Percentiles rank a stretch among this genome's conserved stretches.
Evolutionary conservation across 208 protist species (phyloP).

Genomic region (Zelonia costaricensis): DNA sequence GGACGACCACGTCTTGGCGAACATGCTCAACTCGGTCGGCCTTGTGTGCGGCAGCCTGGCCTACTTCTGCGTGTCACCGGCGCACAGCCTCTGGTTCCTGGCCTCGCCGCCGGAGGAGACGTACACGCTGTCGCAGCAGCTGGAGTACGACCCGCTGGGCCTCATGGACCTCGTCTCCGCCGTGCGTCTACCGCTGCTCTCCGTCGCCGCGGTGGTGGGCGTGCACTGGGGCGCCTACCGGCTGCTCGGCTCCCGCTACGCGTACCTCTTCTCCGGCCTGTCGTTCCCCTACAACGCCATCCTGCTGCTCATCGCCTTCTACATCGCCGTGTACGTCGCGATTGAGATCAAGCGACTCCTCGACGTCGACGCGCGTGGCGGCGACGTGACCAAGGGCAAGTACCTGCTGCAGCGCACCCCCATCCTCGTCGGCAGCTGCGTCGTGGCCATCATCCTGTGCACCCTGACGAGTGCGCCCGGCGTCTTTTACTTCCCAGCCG

Average conservation of each 20-base stretch:
- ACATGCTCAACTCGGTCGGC: constrained; percentile 65
- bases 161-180: constrained; percentile 43
- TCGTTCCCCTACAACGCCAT: constrained; percentile 68
- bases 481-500: constrained; percentile 51
- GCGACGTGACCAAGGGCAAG: constrained; percentile 33
- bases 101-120: constrained; percentile 10
- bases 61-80: constrained; percentile 65
- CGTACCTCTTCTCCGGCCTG: constrained; percentile 74
- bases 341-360: constrained; percentile 59
- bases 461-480: constrained; percentile 43
- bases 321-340: constrained; percentile 47
- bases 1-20: constrained; percentile 46
- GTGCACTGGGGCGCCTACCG: constrained; percentile 74
- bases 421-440: constrained; percentile 42
- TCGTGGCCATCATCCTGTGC: constrained; percentile 48
- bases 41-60: constrained; percentile 51
- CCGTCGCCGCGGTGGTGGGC: constrained; percentile 18
- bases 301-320: constrained; percentile 59
- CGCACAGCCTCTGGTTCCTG: constrained; percentile 81
- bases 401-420: constrained; percentile 13
- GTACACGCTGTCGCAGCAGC: constrained; percentile 30
- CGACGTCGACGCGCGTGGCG: constrained; percentile 43
- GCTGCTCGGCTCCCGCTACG: constrained; percentile 71
- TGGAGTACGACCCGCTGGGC: constrained; percentile 73
- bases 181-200: constrained; percentile 40